phyloP scores from a whole-genome alignment of 2,329 filamentous ascomycete genomes.

The Colletotrichum sp. region DNA sequence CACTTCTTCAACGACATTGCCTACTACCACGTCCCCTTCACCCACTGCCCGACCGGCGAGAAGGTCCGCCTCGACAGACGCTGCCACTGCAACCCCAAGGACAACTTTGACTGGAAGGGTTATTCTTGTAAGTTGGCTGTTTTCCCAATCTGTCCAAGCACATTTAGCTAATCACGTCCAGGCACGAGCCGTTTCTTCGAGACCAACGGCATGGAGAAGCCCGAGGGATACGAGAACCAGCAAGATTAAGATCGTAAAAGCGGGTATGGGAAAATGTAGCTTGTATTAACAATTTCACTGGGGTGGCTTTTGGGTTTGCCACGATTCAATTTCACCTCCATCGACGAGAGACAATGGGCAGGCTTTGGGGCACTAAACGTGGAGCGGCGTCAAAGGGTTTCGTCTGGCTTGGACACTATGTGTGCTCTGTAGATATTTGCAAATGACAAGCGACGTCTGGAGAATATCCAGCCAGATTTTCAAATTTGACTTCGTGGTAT shows the following conservation, averaged over 20 bases:
- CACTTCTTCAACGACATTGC: slow-evolving; percentile 99
- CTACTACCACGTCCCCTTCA: slow-evolving; percentile 98
- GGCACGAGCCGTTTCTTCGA: slow-evolving; percentile 89
- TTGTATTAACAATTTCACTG: slow-evolving; percentile 16
- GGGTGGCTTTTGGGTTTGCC: slow-evolving; percentile 16
- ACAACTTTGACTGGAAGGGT: slow-evolving; percentile 99
- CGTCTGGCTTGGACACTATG: slow-evolving; percentile 11
- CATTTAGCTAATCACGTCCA: slow-evolving; percentile 34
- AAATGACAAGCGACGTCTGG: slow-evolving; percentile 4
- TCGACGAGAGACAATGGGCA: slow-evolving; percentile 9
- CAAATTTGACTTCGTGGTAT: background rate
- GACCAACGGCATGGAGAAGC: slow-evolving; percentile 80
- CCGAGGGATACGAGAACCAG: slow-evolving; percentile 82
- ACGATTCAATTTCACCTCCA: slow-evolving; percentile 7
- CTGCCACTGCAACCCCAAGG: slow-evolving; percentile 92
- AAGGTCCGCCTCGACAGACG: slow-evolving; percentile 82
- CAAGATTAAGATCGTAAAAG: slow-evolving; percentile 44
- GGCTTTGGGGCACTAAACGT: slow-evolving; percentile 8
- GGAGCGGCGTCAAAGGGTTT: slow-evolving; percentile 23
- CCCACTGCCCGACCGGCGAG: slow-evolving; percentile 93
- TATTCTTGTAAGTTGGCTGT: slow-evolving; percentile 84
- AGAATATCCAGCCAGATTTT: background rate
- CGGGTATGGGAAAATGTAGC: background rate
- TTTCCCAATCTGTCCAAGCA: too few relatives aligned
- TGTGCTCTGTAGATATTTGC: slow-evolving; percentile 18